These are phyloP conservation scores for Colletotrichum graminicola DNA, from an alignment of 2,329 filamentous ascomycete species.

Conservation along the genomic window DNA sequence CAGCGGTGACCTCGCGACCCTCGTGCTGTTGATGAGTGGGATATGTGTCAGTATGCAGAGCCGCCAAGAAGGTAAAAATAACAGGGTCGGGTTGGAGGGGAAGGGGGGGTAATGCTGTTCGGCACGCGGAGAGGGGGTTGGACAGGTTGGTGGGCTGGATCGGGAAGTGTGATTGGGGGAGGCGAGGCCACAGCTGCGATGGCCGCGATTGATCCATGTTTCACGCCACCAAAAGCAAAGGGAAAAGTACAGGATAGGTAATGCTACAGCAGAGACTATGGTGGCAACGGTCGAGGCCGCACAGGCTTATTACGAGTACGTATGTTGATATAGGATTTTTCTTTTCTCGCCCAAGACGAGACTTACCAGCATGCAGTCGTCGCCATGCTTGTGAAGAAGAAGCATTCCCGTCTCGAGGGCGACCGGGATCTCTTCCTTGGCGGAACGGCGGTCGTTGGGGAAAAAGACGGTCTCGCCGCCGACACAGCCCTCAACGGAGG, in stretches of 20 bases:
- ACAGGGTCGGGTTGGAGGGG: constrained; percentile 11
- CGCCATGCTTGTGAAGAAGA: constrained; percentile 88
- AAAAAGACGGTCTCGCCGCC: constrained; percentile 96
- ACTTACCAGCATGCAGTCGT: constrained; percentile 83
- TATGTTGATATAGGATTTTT: background rate
- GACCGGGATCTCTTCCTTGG: constrained; percentile 76
- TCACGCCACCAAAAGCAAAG: constrained; percentile 34
- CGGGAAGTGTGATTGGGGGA: constrained; percentile 8
- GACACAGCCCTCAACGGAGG: constrained; percentile 70
- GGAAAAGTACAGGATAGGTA: constrained; percentile 30
- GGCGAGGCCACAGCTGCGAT: constrained; percentile 34
- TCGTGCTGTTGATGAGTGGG: constrained; percentile 71
- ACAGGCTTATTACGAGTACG: background rate
- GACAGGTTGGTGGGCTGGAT: constrained; percentile 8
- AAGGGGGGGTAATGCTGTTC: constrained; percentile 53
- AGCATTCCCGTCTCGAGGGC: constrained; percentile 86
- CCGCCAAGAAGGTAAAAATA: constrained; percentile 23
- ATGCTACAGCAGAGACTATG: constrained; percentile 1
- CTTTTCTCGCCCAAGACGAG: background rate
- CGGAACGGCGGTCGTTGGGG: constrained; percentile 70
- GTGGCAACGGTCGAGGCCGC: constrained; percentile 34
- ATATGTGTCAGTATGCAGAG: constrained; percentile 35
- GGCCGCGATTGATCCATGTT: constrained; percentile 25
- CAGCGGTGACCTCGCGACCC: constrained; percentile 80
- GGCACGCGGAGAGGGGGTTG: constrained; percentile 25